These are phyloP conservation scores for Claviceps monticola DNA, from an alignment of 2,329 filamentous ascomycete genomes.

Conservation along the genomic window DNA sequence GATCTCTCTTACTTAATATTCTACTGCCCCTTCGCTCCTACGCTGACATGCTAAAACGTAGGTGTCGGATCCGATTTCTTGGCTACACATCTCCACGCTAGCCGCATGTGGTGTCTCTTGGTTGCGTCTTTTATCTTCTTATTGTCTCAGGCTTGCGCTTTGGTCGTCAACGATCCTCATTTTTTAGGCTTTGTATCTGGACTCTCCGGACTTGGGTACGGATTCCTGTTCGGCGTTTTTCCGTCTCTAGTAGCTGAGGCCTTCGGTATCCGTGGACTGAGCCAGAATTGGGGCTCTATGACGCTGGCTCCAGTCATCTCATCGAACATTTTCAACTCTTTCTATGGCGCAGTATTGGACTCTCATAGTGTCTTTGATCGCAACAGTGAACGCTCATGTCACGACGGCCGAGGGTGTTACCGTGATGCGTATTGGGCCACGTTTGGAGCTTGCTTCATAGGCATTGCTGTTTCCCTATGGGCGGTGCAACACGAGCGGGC, in stretches of 20 bases:
- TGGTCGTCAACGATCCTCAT: constrained; percentile 63
- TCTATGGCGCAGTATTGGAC: constrained; percentile 80
- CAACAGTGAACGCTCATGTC: constrained; percentile 59
- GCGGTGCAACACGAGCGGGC: constrained; percentile 48
- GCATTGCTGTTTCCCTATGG: constrained; percentile 55
- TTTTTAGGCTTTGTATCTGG: constrained; percentile 65
- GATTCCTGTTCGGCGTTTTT: constrained; percentile 86
- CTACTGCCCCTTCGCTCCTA: background rate
- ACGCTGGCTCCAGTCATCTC: constrained; percentile 77
- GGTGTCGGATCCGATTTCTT: constrained; percentile 86
- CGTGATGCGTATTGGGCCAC: constrained; percentile 68
- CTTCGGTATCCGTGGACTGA: constrained; percentile 79
- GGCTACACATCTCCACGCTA: constrained; percentile 65
- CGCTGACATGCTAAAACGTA: constrained; percentile 13
- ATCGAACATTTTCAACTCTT: constrained; percentile 83
- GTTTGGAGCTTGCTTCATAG: constrained; percentile 54
- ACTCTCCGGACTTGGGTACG: constrained; percentile 79
- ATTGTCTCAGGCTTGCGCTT: constrained; percentile 61
- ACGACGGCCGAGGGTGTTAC: constrained; percentile 70
- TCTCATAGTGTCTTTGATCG: constrained; percentile 55
- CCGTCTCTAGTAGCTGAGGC: constrained; percentile 80
- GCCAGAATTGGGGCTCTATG: constrained; percentile 95
- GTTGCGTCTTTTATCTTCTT: constrained; percentile 66
- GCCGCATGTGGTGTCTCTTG: constrained; percentile 83
- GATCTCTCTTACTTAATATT: background rate